These are phyloP conservation scores for Trichophyton schoenleinii DNA, from an alignment of 2,329 filamentous ascomycete species.

Conservation along the genomic window DNA sequence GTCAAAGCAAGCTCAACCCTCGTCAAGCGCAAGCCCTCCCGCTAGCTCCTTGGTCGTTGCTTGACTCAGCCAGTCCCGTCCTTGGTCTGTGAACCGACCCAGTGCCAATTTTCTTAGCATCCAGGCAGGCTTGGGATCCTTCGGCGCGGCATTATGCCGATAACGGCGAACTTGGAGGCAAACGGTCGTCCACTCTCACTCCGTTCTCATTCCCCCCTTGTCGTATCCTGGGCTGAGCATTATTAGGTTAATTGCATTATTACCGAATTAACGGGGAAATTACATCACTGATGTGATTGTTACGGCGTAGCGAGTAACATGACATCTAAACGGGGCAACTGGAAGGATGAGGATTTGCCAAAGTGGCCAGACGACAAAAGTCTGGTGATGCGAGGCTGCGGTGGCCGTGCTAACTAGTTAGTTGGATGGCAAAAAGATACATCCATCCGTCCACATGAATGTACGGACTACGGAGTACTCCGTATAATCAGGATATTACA, in stretches of 20 bases:
- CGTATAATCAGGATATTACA: too few species aligned
- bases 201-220: background rate
- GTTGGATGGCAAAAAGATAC: background rate
- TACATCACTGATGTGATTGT: background rate
- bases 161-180: background rate
- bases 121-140: background rate
- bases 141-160: slow-evolving; percentile 1
- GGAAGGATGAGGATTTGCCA: background rate
- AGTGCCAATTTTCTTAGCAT: background rate
- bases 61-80: background rate
- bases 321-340: background rate
- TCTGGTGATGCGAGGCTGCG: background rate
- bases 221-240: background rate
- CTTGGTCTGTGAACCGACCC: background rate
- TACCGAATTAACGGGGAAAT: background rate
- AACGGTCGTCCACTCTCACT: background rate
- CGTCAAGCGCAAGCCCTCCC: background rate
- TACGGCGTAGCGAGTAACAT: background rate
- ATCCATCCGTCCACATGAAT: too few species aligned
- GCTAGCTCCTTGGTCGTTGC: background rate
- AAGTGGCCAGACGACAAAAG: background rate
- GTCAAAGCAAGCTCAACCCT: background rate
- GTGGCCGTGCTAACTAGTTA: background rate
- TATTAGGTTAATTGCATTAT: background rate
- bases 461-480: too few species aligned